Conservation (phyloP, 208 protist genomes). For the Leptomonas seymouri region DNA sequence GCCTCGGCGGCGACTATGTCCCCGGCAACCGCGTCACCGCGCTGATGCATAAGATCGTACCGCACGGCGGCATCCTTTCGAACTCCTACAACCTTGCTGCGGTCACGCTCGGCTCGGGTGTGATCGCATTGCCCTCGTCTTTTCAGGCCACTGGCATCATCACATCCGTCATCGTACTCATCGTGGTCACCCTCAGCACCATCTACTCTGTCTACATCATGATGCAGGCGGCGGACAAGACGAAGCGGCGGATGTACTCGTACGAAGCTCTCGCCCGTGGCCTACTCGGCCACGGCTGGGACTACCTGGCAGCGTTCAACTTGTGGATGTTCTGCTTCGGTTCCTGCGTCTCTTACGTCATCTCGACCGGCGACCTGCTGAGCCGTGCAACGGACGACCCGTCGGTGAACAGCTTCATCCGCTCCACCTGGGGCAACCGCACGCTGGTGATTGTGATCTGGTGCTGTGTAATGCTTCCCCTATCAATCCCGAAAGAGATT, state of each 20-base stretch:
- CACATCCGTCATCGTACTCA: conserved; percentile 53
- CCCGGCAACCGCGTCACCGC: conserved; percentile 37
- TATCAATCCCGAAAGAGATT: conserved; percentile 80
- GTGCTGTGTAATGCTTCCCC: conserved; percentile 72
- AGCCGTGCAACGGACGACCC: conserved; percentile 45
- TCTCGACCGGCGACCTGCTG: conserved; percentile 71
- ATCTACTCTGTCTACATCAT: conserved; percentile 87
- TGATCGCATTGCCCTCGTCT: conserved; percentile 75
- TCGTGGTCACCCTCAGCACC: conserved; percentile 60
- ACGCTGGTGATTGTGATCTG: conserved; percentile 64
- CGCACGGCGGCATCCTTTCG: conserved; percentile 70
- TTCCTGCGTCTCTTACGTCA: conserved; percentile 82
- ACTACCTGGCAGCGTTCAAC: conserved; percentile 72
- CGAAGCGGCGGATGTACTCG: conserved; percentile 40
- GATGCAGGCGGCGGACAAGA: conserved; percentile 72
- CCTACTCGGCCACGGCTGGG: conserved; percentile 74
- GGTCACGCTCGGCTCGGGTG: conserved; percentile 79
- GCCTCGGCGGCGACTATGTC: conserved; percentile 31
- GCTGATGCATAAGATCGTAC: conserved; percentile 56
- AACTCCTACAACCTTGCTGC: conserved; percentile 76
- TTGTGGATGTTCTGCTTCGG: conserved; percentile 90
- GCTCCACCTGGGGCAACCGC: conserved; percentile 54
- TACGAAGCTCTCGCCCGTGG: conserved; percentile 72
- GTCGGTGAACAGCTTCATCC: conserved; percentile 47
- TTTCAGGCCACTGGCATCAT: conserved; percentile 69